Evolutionary conservation across 768 basidiomycete genomes (phyloP), one percentile per base, ranked within the genome.

Genomic region (Multifurca ochricompacta): DNA sequence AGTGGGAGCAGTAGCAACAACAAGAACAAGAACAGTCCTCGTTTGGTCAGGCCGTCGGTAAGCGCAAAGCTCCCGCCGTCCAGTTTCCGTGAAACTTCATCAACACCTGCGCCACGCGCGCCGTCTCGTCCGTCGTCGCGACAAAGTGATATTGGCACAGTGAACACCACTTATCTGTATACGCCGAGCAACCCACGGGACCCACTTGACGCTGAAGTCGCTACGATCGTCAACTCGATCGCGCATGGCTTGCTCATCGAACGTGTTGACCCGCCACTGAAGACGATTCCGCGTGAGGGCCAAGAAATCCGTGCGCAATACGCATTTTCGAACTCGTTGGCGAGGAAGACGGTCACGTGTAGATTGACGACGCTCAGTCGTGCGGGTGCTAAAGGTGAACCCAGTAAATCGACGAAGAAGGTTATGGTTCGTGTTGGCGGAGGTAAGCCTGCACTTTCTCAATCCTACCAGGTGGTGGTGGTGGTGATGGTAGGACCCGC

Each of bases 351-450:
- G 32, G 77, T 94, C 32, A 85, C 82, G 23, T 89, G 87, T 67
- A 79, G 85, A 61, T 70, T 94, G 69, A 87, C 90, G 41, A 87
- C 88, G 42, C 73, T 90, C 65, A 80, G 81, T 49, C 78, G 91
- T 44, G 70, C 77, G 10, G 73, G 68, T 19, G 65, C 68, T 32
- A 67, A 73, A 45, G 73, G 74, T n/a, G 60, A 69, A 60, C 51
- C 58, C 47, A 72, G 70, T 43, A 76, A 71, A 60, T 73, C 75
- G 61, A 69, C 68, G 52, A 90, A 86, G 79, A 93, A 91, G 69
- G 91, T 93, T 28, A 87, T 94, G 85, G 90, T 86, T 70, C 82
- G 91, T 56, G 85, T 93, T 58, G 91, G 91, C 42, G 89, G 87
- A 68, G 88, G 88, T 47, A 16, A 52, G 39, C 53, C 18, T 19